Evolutionary conservation across 805 yeast species (phyloP).

Genomic region (Yarrowia sp.): DNA sequence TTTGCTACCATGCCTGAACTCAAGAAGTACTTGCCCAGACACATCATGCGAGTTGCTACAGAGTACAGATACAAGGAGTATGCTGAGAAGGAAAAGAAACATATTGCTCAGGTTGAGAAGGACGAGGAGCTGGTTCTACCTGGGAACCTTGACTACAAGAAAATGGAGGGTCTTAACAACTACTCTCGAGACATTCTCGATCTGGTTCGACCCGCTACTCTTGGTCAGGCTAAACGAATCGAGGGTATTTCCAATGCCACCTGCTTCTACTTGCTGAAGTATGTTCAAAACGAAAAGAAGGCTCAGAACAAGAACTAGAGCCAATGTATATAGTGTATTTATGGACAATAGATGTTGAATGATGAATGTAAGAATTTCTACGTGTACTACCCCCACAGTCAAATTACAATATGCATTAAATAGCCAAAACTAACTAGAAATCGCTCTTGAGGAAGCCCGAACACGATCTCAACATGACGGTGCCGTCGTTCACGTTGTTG

Average conservation of each 20-base stretch:
- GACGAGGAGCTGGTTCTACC: constrained; percentile 86
- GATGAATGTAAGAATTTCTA: too few relatives aligned
- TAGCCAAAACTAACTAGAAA: constrained; percentile 32
- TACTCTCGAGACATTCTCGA: constrained; percentile 77
- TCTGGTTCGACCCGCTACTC: constrained; percentile 80
- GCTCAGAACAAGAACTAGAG: not conserved
- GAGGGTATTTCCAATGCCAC: constrained; percentile 97
- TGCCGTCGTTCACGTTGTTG: constrained; percentile 55
- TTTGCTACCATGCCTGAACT: constrained; percentile 52
- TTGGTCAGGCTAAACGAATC: constrained; percentile 93
- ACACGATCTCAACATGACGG: constrained; percentile 34
- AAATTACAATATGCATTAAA: constrained; percentile 24
- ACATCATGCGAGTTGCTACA: constrained; percentile 68
- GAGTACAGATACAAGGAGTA: constrained; percentile 87
- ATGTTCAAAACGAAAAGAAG: constrained; percentile 43
- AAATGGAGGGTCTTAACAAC: constrained; percentile 68
- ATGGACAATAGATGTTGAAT: not conserved
- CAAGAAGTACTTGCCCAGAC: constrained; percentile 53
- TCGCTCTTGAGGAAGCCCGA: constrained; percentile 22
- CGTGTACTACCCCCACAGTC: not conserved
- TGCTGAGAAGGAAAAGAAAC: constrained; percentile 72
- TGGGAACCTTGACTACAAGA: constrained; percentile 63
- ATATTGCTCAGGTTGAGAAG: constrained; percentile 76
- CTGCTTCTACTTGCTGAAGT: constrained; percentile 70
- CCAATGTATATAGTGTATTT: not conserved